Conservation (phyloP, 768 basidiomycete species). For the Amanita molliuscula region DNA sequence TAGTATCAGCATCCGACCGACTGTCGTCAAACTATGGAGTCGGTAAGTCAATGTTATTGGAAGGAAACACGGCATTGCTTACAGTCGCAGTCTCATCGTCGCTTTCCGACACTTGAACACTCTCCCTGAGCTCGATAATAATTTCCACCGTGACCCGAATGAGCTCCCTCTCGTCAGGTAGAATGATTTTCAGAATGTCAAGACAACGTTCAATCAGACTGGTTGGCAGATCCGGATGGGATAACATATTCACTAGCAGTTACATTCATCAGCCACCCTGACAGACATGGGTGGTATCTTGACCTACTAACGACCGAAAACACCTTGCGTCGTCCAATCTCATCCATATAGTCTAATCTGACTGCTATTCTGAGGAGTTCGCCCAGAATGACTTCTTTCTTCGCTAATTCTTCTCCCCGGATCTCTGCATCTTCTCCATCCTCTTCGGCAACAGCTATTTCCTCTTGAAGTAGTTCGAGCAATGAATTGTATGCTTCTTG, state of each 20-base stretch:
- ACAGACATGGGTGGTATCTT: background rate
- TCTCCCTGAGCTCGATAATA: constrained; percentile 62
- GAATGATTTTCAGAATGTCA: constrained; percentile 77
- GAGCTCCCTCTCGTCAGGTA: constrained; percentile 76
- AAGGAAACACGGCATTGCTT: background rate
- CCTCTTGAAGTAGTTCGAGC: constrained; percentile 29
- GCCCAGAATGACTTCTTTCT: constrained; percentile 63
- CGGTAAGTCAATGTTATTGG: background rate
- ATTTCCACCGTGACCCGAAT: constrained; percentile 86
- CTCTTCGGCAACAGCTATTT: constrained; percentile 22
- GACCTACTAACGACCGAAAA: constrained; percentile 78
- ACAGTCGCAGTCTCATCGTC: constrained; percentile 17
- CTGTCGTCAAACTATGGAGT: constrained; percentile 14
- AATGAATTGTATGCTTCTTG: constrained; percentile 69
- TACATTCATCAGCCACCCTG: background rate
- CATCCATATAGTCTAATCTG: constrained; percentile 86
- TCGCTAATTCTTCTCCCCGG: constrained; percentile 48
- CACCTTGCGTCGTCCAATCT: constrained; percentile 87
- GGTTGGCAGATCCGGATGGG: constrained; percentile 72
- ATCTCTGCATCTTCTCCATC: constrained; percentile 36
- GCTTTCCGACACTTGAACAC: constrained; percentile 17
- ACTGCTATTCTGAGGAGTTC: constrained; percentile 78
- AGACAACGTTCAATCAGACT: constrained; percentile 70
- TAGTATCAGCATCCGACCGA: constrained; percentile 17
- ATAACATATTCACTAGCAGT: constrained; percentile 72